These are phyloP conservation scores for Cystobasidiopsis lactophilus DNA, from an alignment of 768 basidiomycete genomes.

Conservation along the genomic window DNA sequence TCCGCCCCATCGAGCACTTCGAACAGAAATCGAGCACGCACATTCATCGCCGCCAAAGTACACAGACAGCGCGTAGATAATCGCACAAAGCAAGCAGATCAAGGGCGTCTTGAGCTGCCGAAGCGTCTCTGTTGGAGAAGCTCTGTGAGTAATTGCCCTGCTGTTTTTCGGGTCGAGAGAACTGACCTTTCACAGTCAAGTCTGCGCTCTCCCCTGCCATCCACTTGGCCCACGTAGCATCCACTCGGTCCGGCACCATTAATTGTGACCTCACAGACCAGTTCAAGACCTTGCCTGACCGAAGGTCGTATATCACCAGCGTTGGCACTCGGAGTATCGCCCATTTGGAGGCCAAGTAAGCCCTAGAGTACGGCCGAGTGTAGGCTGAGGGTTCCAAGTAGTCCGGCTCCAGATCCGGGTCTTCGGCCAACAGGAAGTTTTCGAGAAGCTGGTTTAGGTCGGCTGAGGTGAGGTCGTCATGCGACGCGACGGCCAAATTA, in stretches of 20 bases:
- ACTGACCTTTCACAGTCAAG: constrained; percentile 7
- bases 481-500: background rate
- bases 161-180: too few relatives aligned
- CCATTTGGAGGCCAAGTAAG: constrained; percentile 14
- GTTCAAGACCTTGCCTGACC: constrained; percentile 3
- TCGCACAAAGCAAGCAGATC: background rate
- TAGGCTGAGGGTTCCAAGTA: constrained; percentile 7
- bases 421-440: constrained; percentile 16
- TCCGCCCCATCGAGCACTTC: too few relatives aligned
- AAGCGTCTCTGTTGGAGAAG: too few relatives aligned
- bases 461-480: background rate
- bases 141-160: too few relatives aligned
- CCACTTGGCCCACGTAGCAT: constrained; percentile 12
- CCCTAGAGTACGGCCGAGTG: constrained; percentile 17
- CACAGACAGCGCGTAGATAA: background rate
- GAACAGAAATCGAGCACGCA: too few relatives aligned
- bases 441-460: constrained; percentile 5
- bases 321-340: constrained; percentile 13
- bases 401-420: constrained; percentile 16
- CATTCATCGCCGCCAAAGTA: background rate
- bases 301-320: constrained; percentile 13
- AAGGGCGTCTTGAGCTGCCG: too few relatives aligned
- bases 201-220: constrained; percentile 11
- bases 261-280: constrained; percentile 11
- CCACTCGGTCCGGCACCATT: background rate